phyloP scores from a whole-genome alignment of 2,329 filamentous ascomycete species.

The Cordyceps militaris region DNA sequence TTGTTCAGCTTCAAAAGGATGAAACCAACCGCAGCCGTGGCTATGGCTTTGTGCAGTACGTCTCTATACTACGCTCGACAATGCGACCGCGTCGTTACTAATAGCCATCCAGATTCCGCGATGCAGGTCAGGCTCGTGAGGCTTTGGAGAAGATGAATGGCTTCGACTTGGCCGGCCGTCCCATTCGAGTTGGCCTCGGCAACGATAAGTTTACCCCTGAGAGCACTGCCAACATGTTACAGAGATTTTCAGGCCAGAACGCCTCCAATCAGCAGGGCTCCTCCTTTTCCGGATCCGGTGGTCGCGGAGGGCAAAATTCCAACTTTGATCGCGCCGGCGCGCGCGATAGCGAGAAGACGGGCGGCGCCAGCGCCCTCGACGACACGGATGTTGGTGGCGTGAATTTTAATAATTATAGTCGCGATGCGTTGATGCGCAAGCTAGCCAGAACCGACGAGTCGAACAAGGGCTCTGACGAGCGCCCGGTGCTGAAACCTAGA shows the following conservation, averaged over 20 bases:
- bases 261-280: conserved; percentile 73
- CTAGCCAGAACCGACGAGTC: conserved; percentile 91
- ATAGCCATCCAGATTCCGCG: conserved; percentile 61
- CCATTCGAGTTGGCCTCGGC: conserved; percentile 96
- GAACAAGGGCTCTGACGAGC: conserved; percentile 58
- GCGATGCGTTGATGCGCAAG: conserved; percentile 97
- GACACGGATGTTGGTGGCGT: conserved; percentile 97
- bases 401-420: conserved; percentile 99
- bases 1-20: conserved; percentile 95
- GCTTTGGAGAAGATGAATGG: conserved; percentile 99
- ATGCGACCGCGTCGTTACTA: conserved; percentile 21
- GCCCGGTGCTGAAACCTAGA: conserved; percentile 69
- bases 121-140: conserved; percentile 85
- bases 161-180: conserved; percentile 93
- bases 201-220: conserved; percentile 99
- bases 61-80: not conserved
- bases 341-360: conserved; percentile 82
- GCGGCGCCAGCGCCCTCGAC: conserved; percentile 88
- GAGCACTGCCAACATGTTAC: conserved; percentile 84
- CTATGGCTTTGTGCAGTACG: conserved; percentile 94
- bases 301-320: conserved; percentile 75
- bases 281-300: conserved; percentile 82
- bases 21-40: conserved; percentile 84
- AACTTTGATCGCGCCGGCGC: conserved; percentile 88
- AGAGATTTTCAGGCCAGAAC: conserved; percentile 81